Base-by-base conservation (phyloP, 2,329 filamentous ascomycete species). In the Pezizomycotina sp. region DNA sequence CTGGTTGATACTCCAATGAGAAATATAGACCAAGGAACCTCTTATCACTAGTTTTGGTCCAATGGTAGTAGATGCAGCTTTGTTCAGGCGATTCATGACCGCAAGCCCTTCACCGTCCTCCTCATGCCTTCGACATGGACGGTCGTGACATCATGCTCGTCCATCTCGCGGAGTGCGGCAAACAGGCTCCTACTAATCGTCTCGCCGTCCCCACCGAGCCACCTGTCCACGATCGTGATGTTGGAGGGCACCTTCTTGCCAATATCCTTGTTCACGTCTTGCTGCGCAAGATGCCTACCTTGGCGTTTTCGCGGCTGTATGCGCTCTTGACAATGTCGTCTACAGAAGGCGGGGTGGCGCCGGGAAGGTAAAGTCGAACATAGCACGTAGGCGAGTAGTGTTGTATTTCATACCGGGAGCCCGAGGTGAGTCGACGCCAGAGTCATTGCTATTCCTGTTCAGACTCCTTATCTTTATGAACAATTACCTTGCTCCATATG, bases 391-490 rank as follows among this genome's bases (percentile, higher is more conserved):
- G 89, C 27, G 84, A 92, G 53, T 98, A 98, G 56, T 98, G 89
- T 89, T 81, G 56, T 98, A 98, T 59, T 98, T 98, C 89, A 98
- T 98, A 1, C 89, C 89, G 0, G 89, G 89, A 1, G 89, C 89
- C 38, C 81, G 67, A 0, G 89, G 89, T 6, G 68, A 66, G 4
- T 69, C 75, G 13, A 69, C 64, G 50, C 81, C 71, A 10, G 71
- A 71, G 38, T 68, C 66, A 51, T 92, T 82, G 7, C 70, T 86
- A 41, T 77, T 71, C 43, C 67, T 64, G 15, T 43, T 38, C 9
- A 38, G 35, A 25, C 19, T 36, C 19, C 27, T 39, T 31, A 18
- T 37, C 40, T 16, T 36, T 23, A 24, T 42, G 34, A 12, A 42
- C 35, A 24, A 36, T 16, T 1, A 82, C 79, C 24, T 69, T 60